Percentiles rank a stretch among this genome's conserved stretches.
phyloP scores from a whole-genome alignment of 1,284 basidiomycete genomes.

The Leccinum pachyderme region DNA sequence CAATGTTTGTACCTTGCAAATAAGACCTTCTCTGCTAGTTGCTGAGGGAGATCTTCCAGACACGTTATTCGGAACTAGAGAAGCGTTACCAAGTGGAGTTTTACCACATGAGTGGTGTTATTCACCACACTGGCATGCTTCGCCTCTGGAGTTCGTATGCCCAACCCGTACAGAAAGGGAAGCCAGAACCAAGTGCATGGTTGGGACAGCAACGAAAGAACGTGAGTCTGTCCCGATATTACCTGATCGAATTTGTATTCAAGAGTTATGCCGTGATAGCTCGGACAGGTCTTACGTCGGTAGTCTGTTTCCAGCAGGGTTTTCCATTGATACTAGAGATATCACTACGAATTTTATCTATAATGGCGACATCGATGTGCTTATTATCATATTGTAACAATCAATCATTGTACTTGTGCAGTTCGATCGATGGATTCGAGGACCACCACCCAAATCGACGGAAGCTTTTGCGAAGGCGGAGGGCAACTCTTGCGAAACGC shows the following conservation, averaged over 20 bases:
- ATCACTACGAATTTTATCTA: conserved; percentile 3
- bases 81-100: conserved; percentile 74
- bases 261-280: conserved; percentile 17
- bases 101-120: conserved; percentile 72
- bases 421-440: conserved; percentile 12
- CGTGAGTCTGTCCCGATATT: conserved; percentile 32
- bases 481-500: conserved; percentile 71
- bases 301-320: conserved; percentile 9
- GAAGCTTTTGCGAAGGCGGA: conserved; percentile 56
- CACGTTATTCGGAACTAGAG: conserved; percentile 52
- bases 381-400: conserved; percentile 7
- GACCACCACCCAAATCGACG: conserved; percentile 36
- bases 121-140: conserved; percentile 70
- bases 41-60: conserved; percentile 36
- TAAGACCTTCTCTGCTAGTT: background rate
- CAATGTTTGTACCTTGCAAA: conserved; percentile 44
- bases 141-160: conserved; percentile 52
- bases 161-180: conserved; percentile 42
- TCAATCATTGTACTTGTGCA: background rate
- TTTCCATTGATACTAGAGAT: background rate
- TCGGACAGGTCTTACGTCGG: conserved; percentile 28
- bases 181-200: conserved; percentile 51
- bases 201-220: conserved; percentile 57
- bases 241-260: conserved; percentile 1
- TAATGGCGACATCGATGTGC: conserved; percentile 11